phyloP scores from a whole-genome alignment of 202 grass and related monocot genomes.

The Dendrocalamus latiflorus region DNA sequence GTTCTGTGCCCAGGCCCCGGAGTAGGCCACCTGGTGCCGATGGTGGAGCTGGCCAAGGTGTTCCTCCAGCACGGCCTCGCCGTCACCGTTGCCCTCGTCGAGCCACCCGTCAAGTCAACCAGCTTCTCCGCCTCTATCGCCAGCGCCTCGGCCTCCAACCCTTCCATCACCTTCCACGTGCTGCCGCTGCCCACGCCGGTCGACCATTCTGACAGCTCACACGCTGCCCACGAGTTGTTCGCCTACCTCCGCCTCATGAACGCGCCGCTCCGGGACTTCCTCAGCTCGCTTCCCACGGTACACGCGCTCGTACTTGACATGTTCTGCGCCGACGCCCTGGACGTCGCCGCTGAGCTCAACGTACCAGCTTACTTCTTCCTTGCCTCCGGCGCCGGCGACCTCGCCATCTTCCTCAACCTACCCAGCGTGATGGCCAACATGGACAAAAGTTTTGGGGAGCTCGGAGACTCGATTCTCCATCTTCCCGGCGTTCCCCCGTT shows the following conservation, averaged over 20 bases:
- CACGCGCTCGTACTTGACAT: background rate
- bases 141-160: constrained; percentile 21
- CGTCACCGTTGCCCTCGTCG: background rate
- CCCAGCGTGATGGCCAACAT: background rate
- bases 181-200: background rate
- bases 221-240: too few relatives aligned
- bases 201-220: background rate
- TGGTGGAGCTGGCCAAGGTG: constrained; percentile 12
- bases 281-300: background rate
- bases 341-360: background rate
- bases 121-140: background rate
- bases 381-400: background rate
- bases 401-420: background rate
- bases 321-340: background rate
- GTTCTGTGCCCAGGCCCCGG: constrained; percentile 8
- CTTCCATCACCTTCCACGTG: constrained; percentile 34
- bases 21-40: constrained; percentile 18
- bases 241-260: background rate
- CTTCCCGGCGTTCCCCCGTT: background rate
- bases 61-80: background rate
- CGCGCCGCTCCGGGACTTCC: background rate
- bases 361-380: background rate
- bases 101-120: background rate
- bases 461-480: background rate
- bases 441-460: background rate